Conservation (phyloP, 1,284 basidiomycete species). For the Irpex sp. region DNA sequence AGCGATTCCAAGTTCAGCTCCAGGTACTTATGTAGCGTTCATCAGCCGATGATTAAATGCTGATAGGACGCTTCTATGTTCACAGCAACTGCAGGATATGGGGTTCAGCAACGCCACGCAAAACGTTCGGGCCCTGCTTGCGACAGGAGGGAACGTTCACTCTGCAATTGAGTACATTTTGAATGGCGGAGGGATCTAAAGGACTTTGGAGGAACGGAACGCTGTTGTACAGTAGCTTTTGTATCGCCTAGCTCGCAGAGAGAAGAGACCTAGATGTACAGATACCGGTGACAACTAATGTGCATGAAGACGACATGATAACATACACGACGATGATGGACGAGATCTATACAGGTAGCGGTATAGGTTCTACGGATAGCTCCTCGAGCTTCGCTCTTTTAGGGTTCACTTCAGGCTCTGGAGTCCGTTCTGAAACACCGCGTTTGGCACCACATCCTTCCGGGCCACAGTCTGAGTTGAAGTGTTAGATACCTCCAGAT, state of each 20-base stretch:
- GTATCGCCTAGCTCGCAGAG: background rate
- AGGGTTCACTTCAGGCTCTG: slow-evolving; percentile 11
- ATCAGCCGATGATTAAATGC: background rate
- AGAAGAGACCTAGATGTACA: background rate
- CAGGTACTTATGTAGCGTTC: slow-evolving; percentile 47
- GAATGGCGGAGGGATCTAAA: slow-evolving; percentile 64
- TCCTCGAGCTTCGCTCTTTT: slow-evolving; percentile 12
- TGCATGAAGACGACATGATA: too few relatives aligned
- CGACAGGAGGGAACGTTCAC: slow-evolving; percentile 87
- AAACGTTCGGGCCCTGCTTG: slow-evolving; percentile 85
- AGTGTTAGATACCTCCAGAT: background rate
- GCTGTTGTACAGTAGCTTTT: slow-evolving; percentile 8
- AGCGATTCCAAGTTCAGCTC: slow-evolving; percentile 84
- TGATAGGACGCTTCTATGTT: slow-evolving; percentile 2
- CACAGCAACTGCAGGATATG: slow-evolving; percentile 84
- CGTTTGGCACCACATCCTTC: slow-evolving; percentile 5
- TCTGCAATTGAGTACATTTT: slow-evolving; percentile 90
- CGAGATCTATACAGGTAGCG: background rate
- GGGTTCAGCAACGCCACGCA: slow-evolving; percentile 82
- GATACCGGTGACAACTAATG: background rate
- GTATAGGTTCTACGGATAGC: background rate
- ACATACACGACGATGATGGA: background rate
- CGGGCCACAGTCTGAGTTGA: background rate
- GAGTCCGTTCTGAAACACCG: slow-evolving; percentile 11
- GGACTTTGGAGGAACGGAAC: background rate